Base-by-base conservation (phyloP, 441 rosid species). In the Sinapis alba region DNA sequence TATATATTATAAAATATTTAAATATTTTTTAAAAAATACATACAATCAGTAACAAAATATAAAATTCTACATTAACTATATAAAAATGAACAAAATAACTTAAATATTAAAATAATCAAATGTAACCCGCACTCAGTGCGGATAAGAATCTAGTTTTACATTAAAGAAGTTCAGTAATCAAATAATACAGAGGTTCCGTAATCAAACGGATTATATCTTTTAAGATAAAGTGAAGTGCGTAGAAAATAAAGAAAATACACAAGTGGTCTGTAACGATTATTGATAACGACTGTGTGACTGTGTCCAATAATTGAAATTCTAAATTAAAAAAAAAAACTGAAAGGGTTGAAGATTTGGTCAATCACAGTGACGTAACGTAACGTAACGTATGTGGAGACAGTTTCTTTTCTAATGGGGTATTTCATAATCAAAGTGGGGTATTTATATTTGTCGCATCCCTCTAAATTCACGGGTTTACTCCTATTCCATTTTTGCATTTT, bases 321-420 rank as follows among this genome's bases (percentile, higher is more conserved):
- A 59, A 0, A 71, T 65, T 23, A 12, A 19, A 63, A 68, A n/a
- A n/a, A n/a, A 6, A 7, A 63, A 50, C 16, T 57, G 8, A 69
- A 41, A 69, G 20, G 20, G 41, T n/a, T 43, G 68, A 43, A 43
- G 66, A 70, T 76, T 70, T 70, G 23, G 54, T 63, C 71, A 28
- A 57, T 76, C 41, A 30, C 24, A 71, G 34, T 65, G 72, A 77
- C 73, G 77, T 66, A 54, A 77, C 73, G n/a, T n/a, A n/a, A n/a
- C n/a, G 80, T 71, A 24, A 57, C 32, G 30, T 56, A 65, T 38
- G 34, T 50, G 20, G 30, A 3, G 5, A 57, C 57, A 20, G 75
- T 43, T 47, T 6, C 67, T 59, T 71, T 45, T 30, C 28, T 19
- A 34, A 19, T n/a, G 76, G n/a, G n/a, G n/a, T n/a, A n/a, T n/a